Conservation (phyloP, 495 filamentous ascomycete genomes). For the Aspergillus heteromorphus region DNA sequence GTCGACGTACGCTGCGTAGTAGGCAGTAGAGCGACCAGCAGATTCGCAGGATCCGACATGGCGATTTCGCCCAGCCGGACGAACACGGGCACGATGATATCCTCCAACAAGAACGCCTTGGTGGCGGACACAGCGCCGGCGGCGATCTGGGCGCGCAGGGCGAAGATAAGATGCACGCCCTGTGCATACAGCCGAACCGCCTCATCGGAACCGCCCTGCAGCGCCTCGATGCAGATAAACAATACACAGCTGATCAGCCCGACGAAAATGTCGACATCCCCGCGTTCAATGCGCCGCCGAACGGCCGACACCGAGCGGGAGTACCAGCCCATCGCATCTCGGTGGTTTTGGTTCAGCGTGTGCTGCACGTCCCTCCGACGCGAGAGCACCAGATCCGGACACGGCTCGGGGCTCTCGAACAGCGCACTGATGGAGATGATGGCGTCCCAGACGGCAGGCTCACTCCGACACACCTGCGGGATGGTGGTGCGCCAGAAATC, state of each 20-base stretch:
- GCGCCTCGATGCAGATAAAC: slow-evolving; percentile 54
- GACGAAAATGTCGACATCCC: slow-evolving; percentile 25
- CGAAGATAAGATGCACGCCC: slow-evolving; percentile 28
- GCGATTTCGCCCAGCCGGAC: slow-evolving; percentile 26
- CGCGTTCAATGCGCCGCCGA: slow-evolving; percentile 37
- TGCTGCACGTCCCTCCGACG: slow-evolving; percentile 18
- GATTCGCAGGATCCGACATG: slow-evolving; percentile 5
- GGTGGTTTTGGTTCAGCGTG: slow-evolving; percentile 36
- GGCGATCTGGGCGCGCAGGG: slow-evolving; percentile 23
- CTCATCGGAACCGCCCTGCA: slow-evolving; percentile 35
- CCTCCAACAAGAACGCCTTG: slow-evolving; percentile 20
- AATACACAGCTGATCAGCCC: slow-evolving; percentile 50
- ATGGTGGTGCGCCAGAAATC: slow-evolving; percentile 54
- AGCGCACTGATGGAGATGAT: slow-evolving; percentile 50
- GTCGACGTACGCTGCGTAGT: background rate
- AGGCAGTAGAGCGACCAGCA: slow-evolving; percentile 10
- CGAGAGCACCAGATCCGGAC: slow-evolving; percentile 5
- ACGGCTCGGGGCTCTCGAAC: slow-evolving; percentile 35
- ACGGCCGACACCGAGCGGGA: slow-evolving; percentile 45
- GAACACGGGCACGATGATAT: slow-evolving; percentile 36
- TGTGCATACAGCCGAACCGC: slow-evolving; percentile 32
- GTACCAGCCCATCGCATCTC: slow-evolving; percentile 37
- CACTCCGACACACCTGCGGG: slow-evolving; percentile 49
- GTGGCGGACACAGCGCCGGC: slow-evolving; percentile 9
- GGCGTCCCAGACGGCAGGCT: slow-evolving; percentile 57